Evolutionary conservation across 148 eudicot genomes (phyloP).

Genomic region (Rhododendron ferrugineum): DNA sequence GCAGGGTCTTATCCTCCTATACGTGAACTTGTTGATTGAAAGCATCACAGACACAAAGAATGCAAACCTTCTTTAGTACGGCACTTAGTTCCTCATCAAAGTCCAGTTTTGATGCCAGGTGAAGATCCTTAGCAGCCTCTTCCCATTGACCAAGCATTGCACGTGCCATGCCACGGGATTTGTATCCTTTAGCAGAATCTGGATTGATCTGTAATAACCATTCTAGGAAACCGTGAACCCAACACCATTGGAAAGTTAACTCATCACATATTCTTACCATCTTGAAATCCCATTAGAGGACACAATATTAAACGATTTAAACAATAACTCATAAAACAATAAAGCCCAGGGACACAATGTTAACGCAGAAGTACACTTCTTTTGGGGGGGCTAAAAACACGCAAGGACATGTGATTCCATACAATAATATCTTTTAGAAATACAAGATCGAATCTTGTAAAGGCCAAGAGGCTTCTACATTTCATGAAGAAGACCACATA

Average conservation of each 20-base stretch:
- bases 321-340: background rate
- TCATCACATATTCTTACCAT: background rate
- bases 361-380: background rate
- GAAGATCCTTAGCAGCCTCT: conserved; percentile 93
- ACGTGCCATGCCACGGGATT: conserved; percentile 79
- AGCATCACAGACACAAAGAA: background rate
- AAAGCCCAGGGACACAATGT: background rate
- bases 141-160: conserved; percentile 93
- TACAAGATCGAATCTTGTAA: background rate
- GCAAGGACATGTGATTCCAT: background rate
- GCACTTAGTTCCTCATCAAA: conserved; percentile 75
- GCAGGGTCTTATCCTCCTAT: background rate
- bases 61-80: conserved; percentile 59
- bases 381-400: background rate
- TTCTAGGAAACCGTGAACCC: background rate
- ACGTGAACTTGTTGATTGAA: background rate
- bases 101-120: conserved; percentile 74
- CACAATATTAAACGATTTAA: background rate
- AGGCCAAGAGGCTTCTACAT: background rate
- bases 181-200: conserved; percentile 90
- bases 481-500: background rate
- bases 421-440: background rate
- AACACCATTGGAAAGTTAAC: background rate
- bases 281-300: background rate
- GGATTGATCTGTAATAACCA: conserved; percentile 62